Evolutionary conservation across 139 green algal species (phyloP).

Genomic region (Astrephomene gubernaculifera): DNA sequence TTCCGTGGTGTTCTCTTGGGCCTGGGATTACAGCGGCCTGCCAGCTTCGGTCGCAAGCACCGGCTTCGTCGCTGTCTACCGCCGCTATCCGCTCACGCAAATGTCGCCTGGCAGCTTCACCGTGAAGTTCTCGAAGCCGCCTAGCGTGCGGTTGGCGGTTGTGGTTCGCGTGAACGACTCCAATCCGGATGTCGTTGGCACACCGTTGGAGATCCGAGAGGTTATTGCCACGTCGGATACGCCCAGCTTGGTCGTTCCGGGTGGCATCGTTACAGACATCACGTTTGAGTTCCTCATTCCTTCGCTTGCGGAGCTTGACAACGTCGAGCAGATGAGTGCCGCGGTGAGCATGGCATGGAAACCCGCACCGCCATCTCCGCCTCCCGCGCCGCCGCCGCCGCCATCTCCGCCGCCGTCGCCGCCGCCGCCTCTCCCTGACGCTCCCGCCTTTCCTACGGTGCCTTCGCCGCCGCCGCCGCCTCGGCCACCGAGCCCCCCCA

Average conservation of each 20-base stretch:
- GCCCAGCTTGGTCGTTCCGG: background rate
- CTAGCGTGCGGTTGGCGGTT: background rate
- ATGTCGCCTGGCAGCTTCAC: constrained; percentile 8
- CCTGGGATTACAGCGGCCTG: constrained; percentile 24
- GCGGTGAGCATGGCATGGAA: too few relatives aligned
- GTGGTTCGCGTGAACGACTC: background rate
- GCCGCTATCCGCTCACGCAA: constrained; percentile 13
- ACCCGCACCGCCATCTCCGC: too few relatives aligned
- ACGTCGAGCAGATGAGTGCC: background rate
- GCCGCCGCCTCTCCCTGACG: too few relatives aligned
- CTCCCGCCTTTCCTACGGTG: too few relatives aligned
- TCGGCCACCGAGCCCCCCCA: too few relatives aligned
- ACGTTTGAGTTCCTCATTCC: constrained; percentile 9
- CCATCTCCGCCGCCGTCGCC: too few relatives aligned
- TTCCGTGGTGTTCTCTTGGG: constrained; percentile 1
- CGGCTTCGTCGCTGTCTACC: constrained; percentile 31
- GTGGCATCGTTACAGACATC: constrained; percentile 11
- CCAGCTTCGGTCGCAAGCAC: background rate
- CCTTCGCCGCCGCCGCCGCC: too few relatives aligned
- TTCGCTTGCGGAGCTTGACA: background rate
- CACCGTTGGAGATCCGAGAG: background rate
- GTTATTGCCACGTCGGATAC: background rate
- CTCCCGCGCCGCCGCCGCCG: too few relatives aligned
- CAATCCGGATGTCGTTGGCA: constrained; percentile 27
- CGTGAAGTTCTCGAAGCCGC: background rate